Base-by-base conservation (phyloP, 345 rosid genomes). In the Barbarea vulgaris region DNA sequence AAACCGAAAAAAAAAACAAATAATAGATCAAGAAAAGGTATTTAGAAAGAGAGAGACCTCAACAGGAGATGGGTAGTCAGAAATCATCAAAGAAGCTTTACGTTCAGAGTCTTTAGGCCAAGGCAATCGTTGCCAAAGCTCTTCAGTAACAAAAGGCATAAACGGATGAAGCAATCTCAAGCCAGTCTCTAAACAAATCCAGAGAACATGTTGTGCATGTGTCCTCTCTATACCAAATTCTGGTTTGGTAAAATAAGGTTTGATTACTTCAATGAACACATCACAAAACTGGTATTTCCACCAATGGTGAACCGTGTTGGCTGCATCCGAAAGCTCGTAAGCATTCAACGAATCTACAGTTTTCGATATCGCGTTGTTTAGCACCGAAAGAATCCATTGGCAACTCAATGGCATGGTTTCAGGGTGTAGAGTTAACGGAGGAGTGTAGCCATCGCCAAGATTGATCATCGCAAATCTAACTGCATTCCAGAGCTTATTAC, bases 281-380 rank as follows among this genome's bases (percentile, higher is more conserved):
- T 95, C 97, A 65, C 99, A 95, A 64, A 95, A 95, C 77, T 92
- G 91, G 67, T 95, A 92, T 44, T 90, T 97, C 99, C 97, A 95
- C 99, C 99, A 95, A 92, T 44, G 41, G 41, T 37, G 41, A 37
- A 90, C 84, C 6, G 83, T 57, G 62, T 87, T 87, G 58, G 97
- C 77, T 59, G 97, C 96, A 77, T 86, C 93, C 9, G 97, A 87
- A 67, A 90, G 86, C 52, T 92, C 94, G 44, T 80, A 92, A 11
- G 91, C 81, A 56, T 90, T 58, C 77, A 92, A 54, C 6, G 93
- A 86, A 3, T 69, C 68, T 28, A 83, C 85, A 2, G 91, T 91
- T 77, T 76, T 87, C n/a, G 83, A 69, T 73, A 88, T 83, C 55
- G 94, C 89, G 81, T 83, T 86, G 75, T 90, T 95, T 65, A 90